Base-by-base conservation (phyloP, 2,329 filamentous ascomycete genomes). In the Orbilia blumenaviensis region DNA sequence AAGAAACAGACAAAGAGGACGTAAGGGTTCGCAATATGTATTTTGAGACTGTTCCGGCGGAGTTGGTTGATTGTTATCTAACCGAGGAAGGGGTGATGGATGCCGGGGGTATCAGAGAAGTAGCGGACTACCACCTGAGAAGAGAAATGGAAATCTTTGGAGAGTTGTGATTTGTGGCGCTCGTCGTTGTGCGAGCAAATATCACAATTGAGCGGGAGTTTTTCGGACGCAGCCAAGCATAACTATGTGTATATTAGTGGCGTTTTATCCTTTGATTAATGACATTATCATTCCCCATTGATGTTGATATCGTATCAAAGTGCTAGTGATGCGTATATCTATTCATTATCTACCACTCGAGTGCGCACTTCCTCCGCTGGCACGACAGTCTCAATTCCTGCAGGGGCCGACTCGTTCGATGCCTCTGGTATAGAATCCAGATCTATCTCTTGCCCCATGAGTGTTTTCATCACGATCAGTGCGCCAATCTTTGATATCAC, bases 391-490 rank as follows among this genome's bases (percentile, higher is more conserved):
- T 97, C 94, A 41, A 94, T 88, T 0, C 92, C 92, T 0, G 86
- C 87, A 0, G 89, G 90, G 16, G 87, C 87, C 66, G 88, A 85
- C 76, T 90, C 86, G 79, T 95, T 92, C 1, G 91, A 90, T 0
- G 93, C 94, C 89, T 93, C 95, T 0, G 94, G 94, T 81, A 98
- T 83, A n/a, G 86, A 85, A 41, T 96, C 92, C 2, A 96, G 84
- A 82, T 97, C 92, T 67, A 97, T 91, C 29, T 93, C 88, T 82
- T 89, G 86, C 18, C 90, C 90, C 62, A 97, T 82, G 66, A 97
- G 81, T 77, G 87, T 89, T 83, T 90, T 91, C 69, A 98, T 84
- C 29, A 98, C 89, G 6, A 77, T 61, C 36, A 73, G 10, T 12
- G 61, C 66, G 0, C 77, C 71, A 12, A 77, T 63, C 34, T 77